phyloP scores from a whole-genome alignment of 768 basidiomycete species.

The Polyporus arcularius region DNA sequence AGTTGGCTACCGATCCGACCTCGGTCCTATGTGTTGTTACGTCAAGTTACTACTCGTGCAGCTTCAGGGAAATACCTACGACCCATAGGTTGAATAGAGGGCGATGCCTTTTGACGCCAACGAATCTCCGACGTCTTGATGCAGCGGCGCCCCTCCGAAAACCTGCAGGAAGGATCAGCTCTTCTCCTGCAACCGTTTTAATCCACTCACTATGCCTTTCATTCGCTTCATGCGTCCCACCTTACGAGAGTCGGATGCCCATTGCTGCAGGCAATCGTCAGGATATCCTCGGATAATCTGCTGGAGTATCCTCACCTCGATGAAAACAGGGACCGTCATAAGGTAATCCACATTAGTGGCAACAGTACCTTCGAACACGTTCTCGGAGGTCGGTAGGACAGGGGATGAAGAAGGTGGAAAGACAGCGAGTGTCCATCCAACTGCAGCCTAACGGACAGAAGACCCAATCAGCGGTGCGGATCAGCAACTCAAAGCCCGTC shows the following conservation, averaged over 20 bases:
- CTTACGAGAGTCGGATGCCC: too few relatives aligned
- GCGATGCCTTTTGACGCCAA: conserved; percentile 35
- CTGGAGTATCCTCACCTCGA: conserved; percentile 27
- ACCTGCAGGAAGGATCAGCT: conserved; percentile 25
- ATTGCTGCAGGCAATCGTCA: too few relatives aligned
- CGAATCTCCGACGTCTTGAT: conserved; percentile 35
- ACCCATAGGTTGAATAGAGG: conserved; percentile 37
- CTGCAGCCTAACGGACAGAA: too few relatives aligned
- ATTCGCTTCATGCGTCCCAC: too few relatives aligned
- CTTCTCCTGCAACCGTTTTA: too few relatives aligned
- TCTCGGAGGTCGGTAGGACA: conserved; percentile 23
- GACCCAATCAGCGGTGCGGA: conserved; percentile 5
- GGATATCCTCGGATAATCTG: not conserved
- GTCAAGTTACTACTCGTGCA: not conserved
- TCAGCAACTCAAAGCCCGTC: not conserved
- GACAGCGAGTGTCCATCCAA: not conserved
- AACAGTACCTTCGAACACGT: conserved; percentile 13
- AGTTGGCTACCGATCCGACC: too few relatives aligned
- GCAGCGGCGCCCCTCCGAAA: conserved; percentile 42
- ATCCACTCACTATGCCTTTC: too few relatives aligned
- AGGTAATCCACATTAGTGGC: conserved; percentile 15
- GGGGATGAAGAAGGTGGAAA: conserved; percentile 24
- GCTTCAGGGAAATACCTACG: conserved; percentile 26
- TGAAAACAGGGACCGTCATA: conserved; percentile 26
- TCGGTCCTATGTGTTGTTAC: too few relatives aligned